Percentiles rank a stretch among this genome's conserved stretches.
These are phyloP conservation scores for Raphanus hybrid DNA, from an alignment of 441 rosid genomes.

Conservation along the genomic window DNA sequence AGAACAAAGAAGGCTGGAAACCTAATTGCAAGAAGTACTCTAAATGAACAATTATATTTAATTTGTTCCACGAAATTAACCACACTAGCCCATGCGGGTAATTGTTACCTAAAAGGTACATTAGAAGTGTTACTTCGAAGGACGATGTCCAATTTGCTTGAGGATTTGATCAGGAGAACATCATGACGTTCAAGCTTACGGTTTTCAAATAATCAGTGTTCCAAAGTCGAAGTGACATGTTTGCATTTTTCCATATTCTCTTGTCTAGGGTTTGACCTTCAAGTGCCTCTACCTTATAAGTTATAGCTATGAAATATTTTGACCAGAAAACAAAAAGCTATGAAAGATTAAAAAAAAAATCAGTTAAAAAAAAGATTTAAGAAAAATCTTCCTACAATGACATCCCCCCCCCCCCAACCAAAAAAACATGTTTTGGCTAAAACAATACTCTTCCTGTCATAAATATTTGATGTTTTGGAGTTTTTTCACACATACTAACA, in stretches of 20 bases:
- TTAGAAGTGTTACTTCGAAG: constrained; percentile 18
- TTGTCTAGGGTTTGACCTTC: constrained; percentile 14
- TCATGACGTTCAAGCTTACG: neutral
- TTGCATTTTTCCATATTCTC: constrained; percentile 4
- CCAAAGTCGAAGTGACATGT: neutral
- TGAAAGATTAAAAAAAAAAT: neutral
- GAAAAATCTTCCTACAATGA: neutral
- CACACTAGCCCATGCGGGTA: constrained; percentile 3
- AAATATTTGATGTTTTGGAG: constrained; percentile 6
- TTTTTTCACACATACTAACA: constrained; percentile 4
- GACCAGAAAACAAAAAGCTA: neutral
- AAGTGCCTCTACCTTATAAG: constrained; percentile 2
- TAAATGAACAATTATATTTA: neutral
- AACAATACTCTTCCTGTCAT: neutral
- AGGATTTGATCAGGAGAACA: constrained; percentile 12
- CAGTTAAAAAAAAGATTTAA: neutral
- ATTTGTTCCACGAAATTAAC: constrained; percentile 8
- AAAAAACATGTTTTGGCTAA: neutral
- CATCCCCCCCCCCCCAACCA: neutral
- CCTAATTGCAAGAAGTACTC: constrained; percentile 11
- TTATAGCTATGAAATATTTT: neutral
- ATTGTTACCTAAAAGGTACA: neutral
- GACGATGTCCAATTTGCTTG: constrained; percentile 4
- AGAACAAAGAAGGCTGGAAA: constrained; percentile 5
- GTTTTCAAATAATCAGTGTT: neutral